Evolutionary conservation across 192 early-diverging fungal species (phyloP), one percentile per base, ranked within the genome.

Genomic region (Oehlia diaphana): DNA sequence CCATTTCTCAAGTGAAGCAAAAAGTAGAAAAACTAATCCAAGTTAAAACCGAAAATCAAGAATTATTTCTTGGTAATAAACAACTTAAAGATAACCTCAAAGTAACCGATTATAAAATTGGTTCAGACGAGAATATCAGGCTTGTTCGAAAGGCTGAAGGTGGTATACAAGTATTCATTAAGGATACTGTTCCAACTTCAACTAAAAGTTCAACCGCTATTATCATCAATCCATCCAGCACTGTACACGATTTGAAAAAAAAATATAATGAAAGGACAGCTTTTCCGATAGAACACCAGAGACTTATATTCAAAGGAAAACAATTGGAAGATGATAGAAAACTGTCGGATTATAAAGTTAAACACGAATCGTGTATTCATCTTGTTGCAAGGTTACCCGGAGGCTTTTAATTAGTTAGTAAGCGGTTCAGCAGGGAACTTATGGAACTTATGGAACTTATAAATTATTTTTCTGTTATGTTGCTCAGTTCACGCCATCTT

Each of bases 271-370:
- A 72, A n/a, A 72, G 23, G 13, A 65, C 7, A 14, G 13, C 2
- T 9, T 6, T 72, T 53, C 71, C 73, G 1, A 9, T 72, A 13
- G 64, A 77, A 12, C 19, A 70, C 1, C 79, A 84, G 16, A 65
- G 72, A 8, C 78, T 86, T 28, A 79, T 86, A 16, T 83, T 77
- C n/a, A 31, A 63, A 9, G 83, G 83, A 37, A 84, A 86, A 39
- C 83, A 84, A 79, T 73, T 87, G 50, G 86, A 82, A 19, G 69
- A 87, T 37, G 76, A 83, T 6, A 85, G 82, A 83, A 47, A 64
- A 16, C 62, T 87, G 31, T 83, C 82, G 53, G 81, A 83, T 68
- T 87, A 87, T 47, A 69, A 65, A 12, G 70, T 87, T 23, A 78
- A 61, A 23, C 81, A 87, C 33, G 84, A 79, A 39, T 49, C 42